Evolutionary conservation across 2,329 filamentous ascomycete genomes (phyloP).

Genomic region (Nothophaeocryptopus gaeumannii): DNA sequence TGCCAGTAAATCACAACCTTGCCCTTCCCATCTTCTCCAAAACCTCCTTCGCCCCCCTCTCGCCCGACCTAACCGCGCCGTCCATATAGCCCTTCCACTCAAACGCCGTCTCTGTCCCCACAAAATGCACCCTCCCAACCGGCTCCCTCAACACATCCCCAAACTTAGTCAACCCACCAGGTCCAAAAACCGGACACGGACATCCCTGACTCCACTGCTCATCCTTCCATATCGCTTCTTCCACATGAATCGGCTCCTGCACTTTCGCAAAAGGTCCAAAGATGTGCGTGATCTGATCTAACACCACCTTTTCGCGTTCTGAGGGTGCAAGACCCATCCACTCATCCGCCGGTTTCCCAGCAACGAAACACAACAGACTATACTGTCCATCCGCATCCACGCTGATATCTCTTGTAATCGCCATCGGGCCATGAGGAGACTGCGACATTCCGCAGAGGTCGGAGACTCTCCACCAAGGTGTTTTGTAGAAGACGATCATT

Average conservation of each 20-base stretch:
- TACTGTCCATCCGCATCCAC: constrained; percentile 26
- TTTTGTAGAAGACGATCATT: constrained; percentile 47
- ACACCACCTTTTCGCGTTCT: constrained; percentile 33
- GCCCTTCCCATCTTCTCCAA: constrained; percentile 19
- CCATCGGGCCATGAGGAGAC: constrained; percentile 44
- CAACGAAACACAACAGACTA: constrained; percentile 44
- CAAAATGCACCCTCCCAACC: constrained; percentile 50
- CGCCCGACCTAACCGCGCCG: constrained; percentile 52
- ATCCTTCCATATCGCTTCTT: constrained; percentile 30
- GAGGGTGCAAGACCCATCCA: constrained; percentile 36
- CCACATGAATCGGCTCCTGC: constrained; percentile 34
- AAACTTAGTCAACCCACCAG: constrained; percentile 26
- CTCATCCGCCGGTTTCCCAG: constrained; percentile 37
- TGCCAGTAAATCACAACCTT: constrained; percentile 6
- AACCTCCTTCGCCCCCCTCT: constrained; percentile 50
- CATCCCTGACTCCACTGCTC: constrained; percentile 32
- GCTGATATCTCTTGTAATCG: constrained; percentile 48
- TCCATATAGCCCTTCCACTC: constrained; percentile 61
- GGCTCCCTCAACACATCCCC: constrained; percentile 25
- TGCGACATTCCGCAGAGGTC: constrained; percentile 49
- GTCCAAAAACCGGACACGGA: constrained; percentile 28
- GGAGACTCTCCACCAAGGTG: constrained; percentile 47
- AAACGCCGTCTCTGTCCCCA: constrained; percentile 52
- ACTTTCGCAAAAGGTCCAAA: constrained; percentile 29
- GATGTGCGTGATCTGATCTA: constrained; percentile 37